Base-by-base conservation (phyloP, 805 yeast species). In the Clavispora asparagi region DNA sequence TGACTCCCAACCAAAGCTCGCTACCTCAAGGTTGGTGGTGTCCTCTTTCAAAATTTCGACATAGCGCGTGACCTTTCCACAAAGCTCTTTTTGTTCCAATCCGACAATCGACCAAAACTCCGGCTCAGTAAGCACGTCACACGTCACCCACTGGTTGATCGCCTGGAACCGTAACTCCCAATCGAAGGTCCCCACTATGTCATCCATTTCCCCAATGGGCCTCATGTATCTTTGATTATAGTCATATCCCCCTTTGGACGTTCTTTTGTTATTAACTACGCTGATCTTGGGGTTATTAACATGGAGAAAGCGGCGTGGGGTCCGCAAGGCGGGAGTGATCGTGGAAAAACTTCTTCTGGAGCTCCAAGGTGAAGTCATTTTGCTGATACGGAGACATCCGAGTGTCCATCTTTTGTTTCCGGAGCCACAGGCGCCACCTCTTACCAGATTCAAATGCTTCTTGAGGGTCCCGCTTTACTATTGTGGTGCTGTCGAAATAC, bases 161-260 rank as follows among this genome's bases (percentile, higher is more conserved):
- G 70, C 49, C 45, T 65, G 70, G 49, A 67, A 62, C 42, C 56
- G 51, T 39, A 68, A 51, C 46, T 68, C 71, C 73, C 73, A 68
- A 46, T 68, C 73, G 6, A 46, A 42, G 1, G 41, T 26, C 17
- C 53, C 53, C 23, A 58, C 51, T 11, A 57, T 46, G 3, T 54
- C 54, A 5, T 50, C 50, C 39, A 49, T 47, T 23, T 38, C 49
- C 6, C 61, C 63, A 11, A 58, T 56, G 5, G 40, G 30, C 8
- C 65, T 65, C 19, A 67, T 44, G 44, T 55, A 60, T 45, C 73
- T 47, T 26, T 54, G 46, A 9, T 55, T 45, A 47, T 54, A 61
- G 43, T 54, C 49, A 50, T 57, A 59, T 32, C 45, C 47, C 23
- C 49, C 30, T 38, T 43, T 41, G 9, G 39, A 31, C 28, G 54